Percentiles rank a stretch among this genome's conserved stretches.
Evolutionary conservation across 2,329 filamentous ascomycete genomes (phyloP).

Genomic region (Leptographium wingfieldii): DNA sequence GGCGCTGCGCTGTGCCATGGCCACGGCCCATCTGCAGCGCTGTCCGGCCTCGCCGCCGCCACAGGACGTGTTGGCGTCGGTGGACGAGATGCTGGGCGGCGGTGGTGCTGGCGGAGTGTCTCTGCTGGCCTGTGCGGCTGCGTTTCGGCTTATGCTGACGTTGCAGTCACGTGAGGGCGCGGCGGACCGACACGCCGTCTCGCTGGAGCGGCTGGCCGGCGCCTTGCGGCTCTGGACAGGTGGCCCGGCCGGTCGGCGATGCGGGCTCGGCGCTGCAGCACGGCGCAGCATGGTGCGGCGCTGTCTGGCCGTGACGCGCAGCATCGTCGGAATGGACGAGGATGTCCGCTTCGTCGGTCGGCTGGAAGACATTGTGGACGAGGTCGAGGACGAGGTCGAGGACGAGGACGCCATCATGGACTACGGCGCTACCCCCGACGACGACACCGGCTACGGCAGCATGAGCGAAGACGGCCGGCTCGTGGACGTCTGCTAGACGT

Average conservation of each 20-base stretch:
- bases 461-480: constrained; percentile 33
- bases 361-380: background rate
- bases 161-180: constrained; percentile 34
- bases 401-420: too few relatives aligned
- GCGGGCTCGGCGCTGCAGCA: constrained; percentile 37
- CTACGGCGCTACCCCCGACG: background rate
- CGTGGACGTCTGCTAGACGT: too few relatives aligned
- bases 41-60: constrained; percentile 21
- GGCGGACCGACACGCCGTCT: constrained; percentile 31
- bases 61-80: constrained; percentile 31
- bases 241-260: constrained; percentile 34
- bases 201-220: constrained; percentile 45
- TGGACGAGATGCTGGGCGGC: constrained; percentile 35
- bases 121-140: constrained; percentile 46
- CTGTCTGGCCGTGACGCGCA: constrained; percentile 43
- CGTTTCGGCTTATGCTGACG: constrained; percentile 44
- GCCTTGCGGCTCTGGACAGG: constrained; percentile 50
- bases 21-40: constrained; percentile 44
- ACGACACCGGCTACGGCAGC: constrained; percentile 40
- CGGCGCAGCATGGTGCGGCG: constrained; percentile 41
- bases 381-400: background rate
- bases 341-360: constrained; percentile 21
- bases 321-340: constrained; percentile 44
- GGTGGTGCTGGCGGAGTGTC: constrained; percentile 22
- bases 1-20: constrained; percentile 47